Base-by-base conservation (phyloP, 805 yeast species). In the Saccharomycopsis malanga region DNA sequence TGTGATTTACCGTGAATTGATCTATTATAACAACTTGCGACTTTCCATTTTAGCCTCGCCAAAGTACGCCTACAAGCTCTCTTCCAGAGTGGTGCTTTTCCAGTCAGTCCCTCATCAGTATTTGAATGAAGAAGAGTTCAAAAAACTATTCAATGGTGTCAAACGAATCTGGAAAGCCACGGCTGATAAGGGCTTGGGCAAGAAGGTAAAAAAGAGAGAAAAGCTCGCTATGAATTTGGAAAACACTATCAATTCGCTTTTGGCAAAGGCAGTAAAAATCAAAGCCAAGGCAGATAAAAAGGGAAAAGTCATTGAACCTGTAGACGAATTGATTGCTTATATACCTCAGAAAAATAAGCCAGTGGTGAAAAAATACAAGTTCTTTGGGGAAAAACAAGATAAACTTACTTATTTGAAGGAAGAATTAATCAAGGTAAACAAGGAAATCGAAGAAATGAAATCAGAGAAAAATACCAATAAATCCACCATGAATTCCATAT, bases 11-110 rank as follows among this genome's bases (percentile, higher is more conserved):
- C 72, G 97, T 51, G 98, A 91, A 64, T 68, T 88, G 56, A 76
- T 75, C 52, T 87, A 79, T 63, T 91, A 79, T 66, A 74, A 81
- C 49, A 81, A 93, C 2, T 67, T 87, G 57, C 76, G 94, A 56
- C 78, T 79, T 57, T 89, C 88, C 7, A 85, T 80, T 2, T 67
- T 87, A 48, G 73, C 96, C 1, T 76, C 95, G 7, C 95, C 96
- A 17, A 73, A 79, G 52, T 87, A 87, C 61, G 84, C 94, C 36
- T 72, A 74, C 50, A 79, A 78, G 56, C 63, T 85, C 32, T 74
- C 91, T 14, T 82, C 91, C 10, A 78, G 95, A 61, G 83, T 91
- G 1, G 87, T 91, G 1, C 70, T 91, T 43, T 79, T 89, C 63
- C 95, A 85, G 65, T 76, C 85, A 6, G 91, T 88, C 4, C 93